Evolutionary conservation across 768 basidiomycete species (phyloP), one percentile per base, ranked within the genome.

Genomic region (Coprinellus micaceus): DNA sequence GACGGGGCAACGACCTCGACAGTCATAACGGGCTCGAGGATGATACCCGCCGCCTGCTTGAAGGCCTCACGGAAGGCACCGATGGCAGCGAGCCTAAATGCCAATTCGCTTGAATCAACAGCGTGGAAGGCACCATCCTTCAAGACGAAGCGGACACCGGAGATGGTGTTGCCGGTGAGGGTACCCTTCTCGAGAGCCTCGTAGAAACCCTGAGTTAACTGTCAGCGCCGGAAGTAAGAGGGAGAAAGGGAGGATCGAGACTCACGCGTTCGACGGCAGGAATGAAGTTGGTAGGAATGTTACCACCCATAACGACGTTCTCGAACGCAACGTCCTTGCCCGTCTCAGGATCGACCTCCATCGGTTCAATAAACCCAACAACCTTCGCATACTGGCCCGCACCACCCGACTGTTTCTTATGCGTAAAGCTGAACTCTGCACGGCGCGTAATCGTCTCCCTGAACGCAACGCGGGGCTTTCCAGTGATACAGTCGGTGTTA

Each of bases 331-430:
- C 74, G 57, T 92, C 90, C 69, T 93, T 91, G 55, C 91, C 91
- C 0, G 86, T 89, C 62, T 93, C 90, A 25, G 74, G 70, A 36
- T 81, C 78, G 11, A 69, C 77, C 63, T 83, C 84, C 84, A 97
- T 91, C 12, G 95, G 93, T 71, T 97, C 96, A 58, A 98, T 83
- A 64, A 82, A 82, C 5, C 97, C 97, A 49, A 88, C 82, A 57
- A 99, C 91, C 63, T 91, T 91, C 56, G 89, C 97, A 70, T 88
- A 99, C 71, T 99, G 97, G 51, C 97, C 97, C 15, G 94, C 89
- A 69, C 97, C 97, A 58, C 97, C 97, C 0, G 89, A 89, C 72
- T 99, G 97, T 76, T 98, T 99, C 83, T 94, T 97, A 76, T 98
- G 97, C 2, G 90, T 93, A 71, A 91, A 96, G 57, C 80, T 78